A percentile compares a stretch with the other conserved stretches of the same genome.
Conservation (phyloP, 345 rosid genomes). For the Trapa incisa region DNA sequence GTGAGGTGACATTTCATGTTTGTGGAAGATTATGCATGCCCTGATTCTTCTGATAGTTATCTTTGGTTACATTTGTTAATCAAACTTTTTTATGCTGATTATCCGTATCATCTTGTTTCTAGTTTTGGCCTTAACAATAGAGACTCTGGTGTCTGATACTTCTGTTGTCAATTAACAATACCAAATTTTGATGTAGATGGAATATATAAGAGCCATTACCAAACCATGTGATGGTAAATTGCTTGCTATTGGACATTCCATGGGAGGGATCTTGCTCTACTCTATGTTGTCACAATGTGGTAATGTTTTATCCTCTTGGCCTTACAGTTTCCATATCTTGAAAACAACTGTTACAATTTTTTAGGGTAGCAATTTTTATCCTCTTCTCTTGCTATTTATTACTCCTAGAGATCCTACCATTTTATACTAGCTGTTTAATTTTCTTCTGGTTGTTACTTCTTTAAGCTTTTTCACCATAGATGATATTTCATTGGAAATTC, state of each 20-base stretch:
- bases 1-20: slow-evolving; percentile 63
- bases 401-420: not conserved
- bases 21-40: slow-evolving; percentile 3
- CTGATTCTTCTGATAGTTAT: not conserved
- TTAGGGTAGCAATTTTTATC: not conserved
- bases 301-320: slow-evolving; percentile 16
- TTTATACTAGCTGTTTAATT: not conserved
- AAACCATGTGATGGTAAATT: slow-evolving; percentile 55
- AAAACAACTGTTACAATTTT: not conserved
- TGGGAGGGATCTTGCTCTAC: slow-evolving; percentile 77
- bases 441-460: not conserved
- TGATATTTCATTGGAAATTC: not conserved
- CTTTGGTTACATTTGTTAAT: not conserved
- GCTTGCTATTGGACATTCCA: slow-evolving; percentile 68
- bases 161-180: not conserved
- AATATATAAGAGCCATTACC: slow-evolving; percentile 36
- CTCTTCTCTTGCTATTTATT: not conserved
- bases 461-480: not conserved
- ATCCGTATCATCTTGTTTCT: not conserved
- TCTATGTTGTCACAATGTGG: slow-evolving; percentile 48
- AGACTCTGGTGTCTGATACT: not conserved
- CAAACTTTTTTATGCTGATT: not conserved
- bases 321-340: not conserved
- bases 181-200: slow-evolving; percentile 30
- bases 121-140: not conserved